Evolutionary conservation across 805 yeast genomes (phyloP).

Genomic region (Candida krabiensis): DNA sequence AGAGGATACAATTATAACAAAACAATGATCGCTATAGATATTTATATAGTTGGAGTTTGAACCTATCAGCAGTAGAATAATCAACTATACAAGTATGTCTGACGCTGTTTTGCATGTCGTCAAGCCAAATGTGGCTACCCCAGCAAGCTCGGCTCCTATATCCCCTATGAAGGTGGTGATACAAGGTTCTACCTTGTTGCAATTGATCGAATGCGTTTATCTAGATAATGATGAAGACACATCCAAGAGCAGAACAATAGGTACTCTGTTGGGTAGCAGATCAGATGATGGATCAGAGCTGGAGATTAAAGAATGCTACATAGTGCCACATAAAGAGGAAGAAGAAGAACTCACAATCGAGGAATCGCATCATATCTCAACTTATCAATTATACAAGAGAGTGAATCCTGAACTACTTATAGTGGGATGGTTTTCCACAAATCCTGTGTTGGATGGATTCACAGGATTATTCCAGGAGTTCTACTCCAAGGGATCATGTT

Average conservation of each 20-base stretch:
- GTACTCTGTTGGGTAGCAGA: constrained; percentile 77
- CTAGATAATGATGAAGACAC: constrained; percentile 44
- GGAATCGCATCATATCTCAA: constrained; percentile 69
- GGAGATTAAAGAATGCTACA: constrained; percentile 72
- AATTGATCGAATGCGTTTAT: constrained; percentile 68
- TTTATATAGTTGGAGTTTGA: too few species aligned
- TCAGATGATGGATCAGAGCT: constrained; percentile 80
- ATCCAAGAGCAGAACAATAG: constrained; percentile 65
- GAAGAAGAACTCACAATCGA: constrained; percentile 77
- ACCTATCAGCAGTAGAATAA: too few species aligned
- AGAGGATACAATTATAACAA: too few species aligned
- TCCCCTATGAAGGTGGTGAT: constrained; percentile 54
- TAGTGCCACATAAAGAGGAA: constrained; percentile 76
- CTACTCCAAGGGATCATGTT: constrained; percentile 70
- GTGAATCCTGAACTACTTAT: constrained; percentile 77
- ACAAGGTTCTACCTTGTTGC: constrained; percentile 71
- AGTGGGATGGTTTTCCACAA: constrained; percentile 81
- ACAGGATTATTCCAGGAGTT: constrained; percentile 81
- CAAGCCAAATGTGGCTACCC: constrained; percentile 47
- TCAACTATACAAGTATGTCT: constrained; percentile 13
- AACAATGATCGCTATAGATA: too few species aligned
- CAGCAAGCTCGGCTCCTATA: constrained; percentile 32
- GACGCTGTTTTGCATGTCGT: constrained; percentile 36
- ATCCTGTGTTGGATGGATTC: constrained; percentile 61
- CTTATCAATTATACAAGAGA: constrained; percentile 69